These are phyloP conservation scores for Amoeboradix gromovi DNA, from an alignment of 371 early-diverging fungal genomes.

Conservation along the genomic window DNA sequence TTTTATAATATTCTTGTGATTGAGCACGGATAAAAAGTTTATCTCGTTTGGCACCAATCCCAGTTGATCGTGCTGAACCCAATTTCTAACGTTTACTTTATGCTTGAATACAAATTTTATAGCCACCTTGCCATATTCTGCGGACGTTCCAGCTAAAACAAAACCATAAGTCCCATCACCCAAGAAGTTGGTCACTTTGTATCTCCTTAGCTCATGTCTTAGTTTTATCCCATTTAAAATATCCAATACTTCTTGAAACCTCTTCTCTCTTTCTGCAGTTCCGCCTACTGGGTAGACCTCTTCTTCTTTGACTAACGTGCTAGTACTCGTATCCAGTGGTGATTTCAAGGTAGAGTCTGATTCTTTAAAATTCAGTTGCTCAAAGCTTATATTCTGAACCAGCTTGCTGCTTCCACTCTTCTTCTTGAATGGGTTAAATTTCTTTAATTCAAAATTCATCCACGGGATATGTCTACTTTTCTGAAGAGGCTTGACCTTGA, in stretches of 20 bases:
- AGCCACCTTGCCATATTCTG: conserved; percentile 6
- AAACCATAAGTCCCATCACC: conserved; percentile 21
- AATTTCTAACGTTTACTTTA: conserved; percentile 2
- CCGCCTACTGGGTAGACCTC: neutral
- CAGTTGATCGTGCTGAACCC: conserved; percentile 1
- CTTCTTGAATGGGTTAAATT: neutral
- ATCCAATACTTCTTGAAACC: neutral
- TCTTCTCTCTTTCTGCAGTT: neutral
- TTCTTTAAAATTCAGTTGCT: neutral
- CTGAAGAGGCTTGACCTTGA: neutral
- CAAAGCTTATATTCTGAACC: neutral
- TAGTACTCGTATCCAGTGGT: neutral
- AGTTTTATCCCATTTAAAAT: neutral
- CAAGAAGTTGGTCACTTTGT: conserved; percentile 10
- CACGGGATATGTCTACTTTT: neutral
- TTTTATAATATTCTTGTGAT: conserved; percentile 31
- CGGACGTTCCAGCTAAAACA: conserved; percentile 10
- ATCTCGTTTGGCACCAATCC: conserved; percentile 5
- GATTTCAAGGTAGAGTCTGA: neutral
- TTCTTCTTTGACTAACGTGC: neutral
- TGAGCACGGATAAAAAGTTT: conserved; percentile 7
- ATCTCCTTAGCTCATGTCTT: conserved; percentile 3
- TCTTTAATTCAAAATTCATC: neutral
- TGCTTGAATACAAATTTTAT: conserved; percentile 13
- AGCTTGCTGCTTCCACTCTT: neutral